Conservation (phyloP, 2,329 filamentous ascomycete genomes). For the Alternaria arbusti region DNA sequence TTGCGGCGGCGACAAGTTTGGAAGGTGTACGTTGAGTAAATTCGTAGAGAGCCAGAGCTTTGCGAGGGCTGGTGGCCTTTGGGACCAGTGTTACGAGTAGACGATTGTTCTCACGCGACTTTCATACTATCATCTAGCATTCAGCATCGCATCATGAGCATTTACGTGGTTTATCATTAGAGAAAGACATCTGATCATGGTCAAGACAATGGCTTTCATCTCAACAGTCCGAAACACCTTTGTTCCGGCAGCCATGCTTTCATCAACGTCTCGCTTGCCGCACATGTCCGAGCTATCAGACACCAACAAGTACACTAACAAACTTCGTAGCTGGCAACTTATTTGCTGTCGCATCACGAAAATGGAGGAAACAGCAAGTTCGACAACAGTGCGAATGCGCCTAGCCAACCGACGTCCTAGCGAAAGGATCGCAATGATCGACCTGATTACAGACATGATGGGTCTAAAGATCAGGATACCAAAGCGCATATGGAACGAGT, state of each 20-base stretch:
- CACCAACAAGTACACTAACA: constrained; percentile 6
- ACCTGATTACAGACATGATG: neutral
- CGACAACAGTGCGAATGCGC: neutral
- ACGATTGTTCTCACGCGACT: too few relatives aligned
- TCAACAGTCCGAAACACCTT: neutral
- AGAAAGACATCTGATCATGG: neutral
- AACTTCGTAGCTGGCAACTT: neutral
- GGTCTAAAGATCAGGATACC: constrained; percentile 15
- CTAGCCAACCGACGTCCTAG: neutral
- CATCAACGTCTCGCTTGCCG: neutral
- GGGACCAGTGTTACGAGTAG: constrained; percentile 65
- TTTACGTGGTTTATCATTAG: neutral
- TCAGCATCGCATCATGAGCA: neutral
- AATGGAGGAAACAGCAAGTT: neutral
- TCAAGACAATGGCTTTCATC: neutral
- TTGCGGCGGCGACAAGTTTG: constrained; percentile 73
- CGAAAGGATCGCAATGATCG: neutral
- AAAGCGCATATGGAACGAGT: constrained; percentile 20
- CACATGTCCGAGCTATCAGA: neutral
- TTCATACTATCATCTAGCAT: neutral
- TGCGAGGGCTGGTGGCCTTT: constrained; percentile 73
- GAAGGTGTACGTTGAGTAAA: constrained; percentile 70
- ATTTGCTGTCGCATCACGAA: neutral
- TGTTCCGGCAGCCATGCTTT: neutral
- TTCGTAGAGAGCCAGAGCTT: constrained; percentile 81